Conservation (phyloP, 1,284 basidiomycete species). For the Thelephora terrestris region DNA sequence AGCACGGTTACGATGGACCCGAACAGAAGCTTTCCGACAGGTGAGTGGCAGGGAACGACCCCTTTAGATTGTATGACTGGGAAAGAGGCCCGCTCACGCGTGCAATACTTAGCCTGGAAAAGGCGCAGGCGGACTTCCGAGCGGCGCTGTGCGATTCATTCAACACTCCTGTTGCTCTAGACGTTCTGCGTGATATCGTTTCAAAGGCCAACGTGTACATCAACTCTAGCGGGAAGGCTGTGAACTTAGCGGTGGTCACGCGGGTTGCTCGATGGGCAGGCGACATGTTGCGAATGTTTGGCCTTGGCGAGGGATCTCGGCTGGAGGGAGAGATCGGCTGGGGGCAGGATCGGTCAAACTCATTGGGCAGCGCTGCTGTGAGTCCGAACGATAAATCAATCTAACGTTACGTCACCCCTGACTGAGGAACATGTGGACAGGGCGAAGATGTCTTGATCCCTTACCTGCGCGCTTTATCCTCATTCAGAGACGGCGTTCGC, state of each 20-base stretch:
- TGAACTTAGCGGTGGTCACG: constrained; percentile 67
- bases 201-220: constrained; percentile 90
- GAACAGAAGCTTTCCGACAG: constrained; percentile 58
- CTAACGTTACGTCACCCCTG: neutral
- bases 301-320: constrained; percentile 73
- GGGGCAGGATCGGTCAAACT: constrained; percentile 45
- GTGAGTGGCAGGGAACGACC: constrained; percentile 29
- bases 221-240: constrained; percentile 42
- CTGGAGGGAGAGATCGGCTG: constrained; percentile 51
- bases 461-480: constrained; percentile 78
- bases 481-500: constrained; percentile 88
- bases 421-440: constrained; percentile 27
- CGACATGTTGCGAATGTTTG: constrained; percentile 90
- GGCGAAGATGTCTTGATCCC: constrained; percentile 84
- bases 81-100: neutral
- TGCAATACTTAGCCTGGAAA: constrained; percentile 45
- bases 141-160: constrained; percentile 95
- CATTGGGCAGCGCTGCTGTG: constrained; percentile 39
- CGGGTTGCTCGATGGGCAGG: constrained; percentile 80
- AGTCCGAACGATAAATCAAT: constrained; percentile 23
- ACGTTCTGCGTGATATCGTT: constrained; percentile 73
- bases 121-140: constrained; percentile 75
- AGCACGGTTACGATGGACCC: constrained; percentile 50
- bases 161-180: constrained; percentile 85
- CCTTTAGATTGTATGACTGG: constrained; percentile 7